A percentile compares a stretch with the other conserved stretches of the same genome.
Conservation (phyloP, 78 protist species). For the Abeoforma whisleri region DNA sequence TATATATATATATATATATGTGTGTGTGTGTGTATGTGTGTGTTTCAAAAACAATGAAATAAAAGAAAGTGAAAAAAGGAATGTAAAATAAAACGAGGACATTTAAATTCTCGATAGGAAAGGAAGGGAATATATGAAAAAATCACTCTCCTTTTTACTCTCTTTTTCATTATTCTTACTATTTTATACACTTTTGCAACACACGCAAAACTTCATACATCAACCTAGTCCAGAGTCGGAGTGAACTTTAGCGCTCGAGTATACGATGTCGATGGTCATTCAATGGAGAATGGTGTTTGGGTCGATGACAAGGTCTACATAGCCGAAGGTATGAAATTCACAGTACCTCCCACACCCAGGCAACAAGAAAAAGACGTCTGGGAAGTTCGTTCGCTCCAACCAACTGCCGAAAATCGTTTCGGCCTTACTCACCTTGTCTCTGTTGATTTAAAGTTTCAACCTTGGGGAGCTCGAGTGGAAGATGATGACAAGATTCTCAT, state of each 20-base stretch:
- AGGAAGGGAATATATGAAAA: not conserved
- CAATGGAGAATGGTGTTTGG: conserved; percentile 25
- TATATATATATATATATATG: no score
- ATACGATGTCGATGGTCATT: conserved; percentile 19
- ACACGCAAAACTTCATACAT: no score
- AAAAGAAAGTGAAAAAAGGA: no score
- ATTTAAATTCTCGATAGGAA: not conserved
- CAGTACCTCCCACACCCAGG: not conserved
- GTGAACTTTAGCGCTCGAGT: conserved; percentile 13
- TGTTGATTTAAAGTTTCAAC: not conserved
- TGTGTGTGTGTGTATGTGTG: no score
- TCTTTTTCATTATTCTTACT: no score
- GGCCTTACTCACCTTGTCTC: not conserved
- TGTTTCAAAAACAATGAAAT: no score
- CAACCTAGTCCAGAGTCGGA: conserved; percentile 6
- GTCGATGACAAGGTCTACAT: conserved; percentile 8
- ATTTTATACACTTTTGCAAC: no score
- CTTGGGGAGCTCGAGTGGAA: conserved; percentile 24
- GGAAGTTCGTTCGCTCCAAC: not conserved
- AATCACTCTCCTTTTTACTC: no score
- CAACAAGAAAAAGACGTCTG: not conserved
- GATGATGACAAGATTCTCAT: conserved; percentile 1
- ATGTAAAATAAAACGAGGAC: no score
- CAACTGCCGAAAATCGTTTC: not conserved
- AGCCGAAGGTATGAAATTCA: conserved; percentile 17